Percentiles rank a stretch among this genome's conserved stretches.
Conservation (phyloP, 345 rosid species). For the Odontarrhena argentea region DNA sequence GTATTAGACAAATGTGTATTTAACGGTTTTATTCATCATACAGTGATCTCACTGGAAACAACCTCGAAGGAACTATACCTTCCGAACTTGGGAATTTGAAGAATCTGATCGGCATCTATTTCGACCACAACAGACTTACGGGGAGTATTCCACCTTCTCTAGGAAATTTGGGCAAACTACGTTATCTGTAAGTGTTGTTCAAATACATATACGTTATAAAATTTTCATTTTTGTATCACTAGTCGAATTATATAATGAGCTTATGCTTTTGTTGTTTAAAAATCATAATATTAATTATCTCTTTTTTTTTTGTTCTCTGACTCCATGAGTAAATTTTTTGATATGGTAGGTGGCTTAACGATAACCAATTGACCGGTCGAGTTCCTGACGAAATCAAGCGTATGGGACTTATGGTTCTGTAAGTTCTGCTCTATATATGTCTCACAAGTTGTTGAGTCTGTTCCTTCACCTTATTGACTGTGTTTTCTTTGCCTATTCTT, state of each 20-base stretch:
- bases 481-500: constrained; percentile 7
- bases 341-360: constrained; percentile 65
- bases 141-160: constrained; percentile 79
- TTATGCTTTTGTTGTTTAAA: no score
- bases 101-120: constrained; percentile 90
- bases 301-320: background rate
- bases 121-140: constrained; percentile 85
- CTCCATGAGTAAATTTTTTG: constrained; percentile 22
- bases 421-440: constrained; percentile 18
- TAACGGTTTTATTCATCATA: constrained; percentile 15
- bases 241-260: background rate
- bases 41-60: constrained; percentile 93
- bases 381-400: constrained; percentile 53
- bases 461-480: background rate
- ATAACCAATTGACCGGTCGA: constrained; percentile 75
- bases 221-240: no score
- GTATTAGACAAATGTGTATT: constrained; percentile 5
- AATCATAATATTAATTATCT: background rate
- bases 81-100: constrained; percentile 80
- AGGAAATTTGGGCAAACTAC: constrained; percentile 81
- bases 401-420: constrained; percentile 43
- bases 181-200: constrained; percentile 69
- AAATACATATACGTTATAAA: background rate
- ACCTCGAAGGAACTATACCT: constrained; percentile 80
- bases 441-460: no score